Conservation (phyloP, 1,284 basidiomycete genomes). For the Coriolopsis trogii region DNA sequence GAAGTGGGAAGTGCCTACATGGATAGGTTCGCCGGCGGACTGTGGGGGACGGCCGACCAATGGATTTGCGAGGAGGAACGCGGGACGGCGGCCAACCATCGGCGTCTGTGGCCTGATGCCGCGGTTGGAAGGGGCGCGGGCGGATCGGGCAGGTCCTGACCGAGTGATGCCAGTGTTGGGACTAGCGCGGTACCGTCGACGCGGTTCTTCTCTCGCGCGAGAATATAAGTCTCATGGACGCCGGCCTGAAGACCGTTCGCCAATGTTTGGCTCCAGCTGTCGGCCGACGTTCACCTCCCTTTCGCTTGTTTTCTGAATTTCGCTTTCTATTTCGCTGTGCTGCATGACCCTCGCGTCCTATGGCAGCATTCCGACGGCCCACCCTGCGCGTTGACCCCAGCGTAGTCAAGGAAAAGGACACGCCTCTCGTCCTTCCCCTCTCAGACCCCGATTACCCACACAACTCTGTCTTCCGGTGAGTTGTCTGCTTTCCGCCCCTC, state of each 20-base stretch:
- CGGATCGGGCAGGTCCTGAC: conserved; percentile 16
- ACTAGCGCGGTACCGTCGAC: conserved; percentile 22
- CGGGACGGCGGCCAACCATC: conserved; percentile 8
- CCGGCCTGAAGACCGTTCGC: conserved; percentile 16
- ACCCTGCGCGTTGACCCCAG: conserved; percentile 23
- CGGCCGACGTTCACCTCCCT: conserved; percentile 15
- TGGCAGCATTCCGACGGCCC: conserved; percentile 22
- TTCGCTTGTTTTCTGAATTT: conserved; percentile 15
- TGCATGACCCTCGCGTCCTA: conserved; percentile 17
- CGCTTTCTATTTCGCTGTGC: conserved; percentile 10
- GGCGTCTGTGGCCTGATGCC: conserved; percentile 13
- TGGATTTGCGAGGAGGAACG: not conserved
- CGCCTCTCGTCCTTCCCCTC: not conserved
- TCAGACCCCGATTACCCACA: conserved; percentile 27
- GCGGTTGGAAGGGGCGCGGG: conserved; percentile 13
- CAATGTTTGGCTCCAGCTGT: conserved; percentile 19
- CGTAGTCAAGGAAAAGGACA: conserved; percentile 8
- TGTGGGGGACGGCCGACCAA: no score
- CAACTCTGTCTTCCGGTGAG: conserved; percentile 37
- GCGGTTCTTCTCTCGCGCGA: conserved; percentile 19
- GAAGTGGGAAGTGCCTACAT: not conserved
- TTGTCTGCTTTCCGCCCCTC: not conserved
- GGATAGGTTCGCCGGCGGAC: no score
- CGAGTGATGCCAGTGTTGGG: conserved; percentile 5
- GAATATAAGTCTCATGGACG: conserved; percentile 24